Evolutionary conservation across 2,329 filamentous ascomycete genomes (phyloP), one percentile per base, ranked within the genome.

Genomic region (Aspergillus sp.): DNA sequence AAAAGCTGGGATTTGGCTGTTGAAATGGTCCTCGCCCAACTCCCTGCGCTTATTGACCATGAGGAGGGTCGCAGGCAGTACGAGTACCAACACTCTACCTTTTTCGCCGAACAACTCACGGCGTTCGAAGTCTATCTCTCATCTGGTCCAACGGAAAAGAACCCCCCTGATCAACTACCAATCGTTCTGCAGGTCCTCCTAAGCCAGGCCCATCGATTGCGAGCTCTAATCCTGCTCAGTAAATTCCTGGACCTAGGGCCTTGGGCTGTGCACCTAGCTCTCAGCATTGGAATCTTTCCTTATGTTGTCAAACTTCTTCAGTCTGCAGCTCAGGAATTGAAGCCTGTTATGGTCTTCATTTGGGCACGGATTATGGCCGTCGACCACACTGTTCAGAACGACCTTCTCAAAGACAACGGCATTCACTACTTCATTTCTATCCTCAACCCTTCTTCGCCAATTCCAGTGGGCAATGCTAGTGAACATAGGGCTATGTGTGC

Each of bases 401-500:
- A 99, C 69, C 78, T 99, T 11, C 84, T 97, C 62, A 97, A 97
- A 73, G 94, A 99, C 67, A 96, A 92, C 64, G 94, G 94, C 6
- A 97, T 96, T 66, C 90, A 90, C 64, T 99, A 99, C 74, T 99
- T 99, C 70, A 91, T 94, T 48, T 87, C 87, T 56, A 96, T 97
- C 49, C 81, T 97, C 58, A 93, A 92, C 65, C 90, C 92, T 2
- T 83, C 83, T 9, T 90, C 92, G 58, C 84, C 84, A 2, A 86
- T 97, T 46, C 90, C 91, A 0, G 88, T 96, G 19, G 85, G 88
- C 32, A 95, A 96, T 66, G 86, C 86, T 50, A 90, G 91, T 61
- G 94, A 97, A 73, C 94, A 99, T 76, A 90, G 95, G 66, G 94
- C 94, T 41, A 99, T 99, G 94, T 97, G 94, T 69, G 92, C 94